These are phyloP conservation scores for Drosera capensis DNA, from an alignment of 148 eudicot genomes.

Conservation along the genomic window DNA sequence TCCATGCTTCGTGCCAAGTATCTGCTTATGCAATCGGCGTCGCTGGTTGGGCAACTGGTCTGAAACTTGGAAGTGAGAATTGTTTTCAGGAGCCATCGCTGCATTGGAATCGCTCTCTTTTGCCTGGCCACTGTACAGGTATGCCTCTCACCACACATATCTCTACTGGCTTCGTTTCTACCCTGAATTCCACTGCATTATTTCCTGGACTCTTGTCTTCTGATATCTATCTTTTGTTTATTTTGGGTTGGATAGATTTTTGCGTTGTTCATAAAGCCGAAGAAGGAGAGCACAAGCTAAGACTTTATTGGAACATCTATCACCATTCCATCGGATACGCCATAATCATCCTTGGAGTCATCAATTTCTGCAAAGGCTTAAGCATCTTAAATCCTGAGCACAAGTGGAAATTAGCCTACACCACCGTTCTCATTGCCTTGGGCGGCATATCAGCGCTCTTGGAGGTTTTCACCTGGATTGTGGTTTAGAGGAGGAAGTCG, in stretches of 20 bases:
- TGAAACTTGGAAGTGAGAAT: conserved; percentile 42
- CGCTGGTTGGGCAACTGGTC: conserved; percentile 49
- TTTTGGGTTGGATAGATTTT: conserved; percentile 30
- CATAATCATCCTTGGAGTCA: conserved; percentile 55
- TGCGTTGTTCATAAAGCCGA: conserved; percentile 76
- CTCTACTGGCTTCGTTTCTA: background rate
- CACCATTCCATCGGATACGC: conserved; percentile 68
- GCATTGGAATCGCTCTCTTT: conserved; percentile 39
- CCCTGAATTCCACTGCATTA: background rate
- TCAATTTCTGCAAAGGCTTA: conserved; percentile 83
- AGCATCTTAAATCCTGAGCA: conserved; percentile 52
- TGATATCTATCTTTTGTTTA: background rate
- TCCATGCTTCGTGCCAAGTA: conserved; percentile 30
- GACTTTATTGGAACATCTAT: conserved; percentile 80
- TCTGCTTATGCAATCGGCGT: conserved; percentile 37
- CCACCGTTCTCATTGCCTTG: conserved; percentile 27
- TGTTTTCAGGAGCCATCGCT: conserved; percentile 17
- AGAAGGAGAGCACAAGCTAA: conserved; percentile 73
- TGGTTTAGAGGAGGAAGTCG: conserved; percentile 45
- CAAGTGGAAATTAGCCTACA: conserved; percentile 66
- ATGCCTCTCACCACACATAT: conserved; percentile 8
- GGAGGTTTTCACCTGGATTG: conserved; percentile 68
- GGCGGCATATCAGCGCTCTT: conserved; percentile 47
- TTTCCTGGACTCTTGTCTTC: background rate
- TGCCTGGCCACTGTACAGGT: conserved; percentile 40